Evolutionary conservation across 352 stramenopile genomes (phyloP), one percentile per base, ranked within the genome.

Genomic region (Globisporangium heterothallicum): DNA sequence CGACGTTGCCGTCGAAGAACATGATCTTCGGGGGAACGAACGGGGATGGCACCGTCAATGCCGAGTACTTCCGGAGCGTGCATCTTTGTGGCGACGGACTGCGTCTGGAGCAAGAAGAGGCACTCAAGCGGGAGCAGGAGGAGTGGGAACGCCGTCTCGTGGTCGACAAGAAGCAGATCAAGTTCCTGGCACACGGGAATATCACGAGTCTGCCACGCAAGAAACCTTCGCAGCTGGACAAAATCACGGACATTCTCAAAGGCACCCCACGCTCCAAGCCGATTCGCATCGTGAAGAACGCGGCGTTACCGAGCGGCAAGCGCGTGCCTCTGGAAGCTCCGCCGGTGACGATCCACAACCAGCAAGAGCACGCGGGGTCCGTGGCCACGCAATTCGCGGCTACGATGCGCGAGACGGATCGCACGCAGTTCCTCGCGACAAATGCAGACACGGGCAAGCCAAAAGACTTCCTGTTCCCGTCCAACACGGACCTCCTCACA

Each of bases 1-100:
- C 87, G 32, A 94, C 72, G 4, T 53, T 95, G 6, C 84, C 85
- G 21, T 91, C 79, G n/a, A 96, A 95, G 53, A 70, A 90, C 49
- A 70, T 86, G 61, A 41, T 95, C 18, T 97, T 97, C 51, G 88
- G 88, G 14, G 85, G 84, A 22, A 88, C 86, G 16, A 84, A 96
- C 49, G 68, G 63, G 5, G 80, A 88, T 54, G 81, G 70, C 10
- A 78, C 57, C 0, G 63, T 67, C 7, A 88, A 96, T 42, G 19
- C 53, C 0, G 72, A 91, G 22, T 95, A 92, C 58, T 96, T 95
- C 41, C 63, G 70, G 14, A 92, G 77, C 41, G 88, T 97, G 2
- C 88, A 97, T 54, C 59, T 97, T 18, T 87, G 78, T 26, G 85
- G 86, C 24, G 85, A 96, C 27, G 80, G 75, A 0, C 64, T 92